Evolutionary conservation across 1,284 basidiomycete genomes (phyloP), one percentile per base, ranked within the genome.

Genomic region (Microbotryomycetes sp.): DNA sequence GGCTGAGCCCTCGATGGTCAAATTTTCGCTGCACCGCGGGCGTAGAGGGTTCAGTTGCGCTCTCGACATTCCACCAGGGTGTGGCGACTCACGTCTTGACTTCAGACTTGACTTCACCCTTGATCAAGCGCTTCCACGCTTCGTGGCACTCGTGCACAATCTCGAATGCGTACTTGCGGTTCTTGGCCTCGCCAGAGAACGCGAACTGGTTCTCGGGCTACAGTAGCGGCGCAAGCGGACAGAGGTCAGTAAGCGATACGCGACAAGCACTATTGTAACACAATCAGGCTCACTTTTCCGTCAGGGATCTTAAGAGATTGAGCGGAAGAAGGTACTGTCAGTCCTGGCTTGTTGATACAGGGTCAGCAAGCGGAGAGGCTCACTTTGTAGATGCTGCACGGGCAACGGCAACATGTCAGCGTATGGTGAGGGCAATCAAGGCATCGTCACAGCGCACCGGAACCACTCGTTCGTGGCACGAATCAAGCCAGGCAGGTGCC

Each of bases 141-240:
- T 97, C 94, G 78, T 98, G 88, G 80, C 91, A 94, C 79, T 99
- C 96, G 79, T 94, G 91, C 74, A 99, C 88, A 79, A 98, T 93
- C 80, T 97, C 94, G 57, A 88, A 91, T 56, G 96, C 96, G 78
- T 97, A 99, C 78, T 93, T 93, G 83, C 67, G 68, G 84, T 96
- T 96, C 83, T 98, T 99, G 70, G 94, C 94, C 81, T 99, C 96
- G 62, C 96, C 96, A 59, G 91, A 94, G 85, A 99, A 99, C 30
- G 96, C 96, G 74, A 99, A 99, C 73, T 89, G 87, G 81, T 97
- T 97, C 80, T 74, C 64, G 42, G 56, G 60, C 54, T 42, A 54
- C 19, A n/a, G 6, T 12, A 9, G 28, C 23, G 1, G 19, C n/a
- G 23, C 48, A 32, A 4, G 29, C 32, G 45, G 56, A 49, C 16